phyloP scores from a whole-genome alignment of 768 basidiomycete genomes.

The Mrakia gelida region DNA sequence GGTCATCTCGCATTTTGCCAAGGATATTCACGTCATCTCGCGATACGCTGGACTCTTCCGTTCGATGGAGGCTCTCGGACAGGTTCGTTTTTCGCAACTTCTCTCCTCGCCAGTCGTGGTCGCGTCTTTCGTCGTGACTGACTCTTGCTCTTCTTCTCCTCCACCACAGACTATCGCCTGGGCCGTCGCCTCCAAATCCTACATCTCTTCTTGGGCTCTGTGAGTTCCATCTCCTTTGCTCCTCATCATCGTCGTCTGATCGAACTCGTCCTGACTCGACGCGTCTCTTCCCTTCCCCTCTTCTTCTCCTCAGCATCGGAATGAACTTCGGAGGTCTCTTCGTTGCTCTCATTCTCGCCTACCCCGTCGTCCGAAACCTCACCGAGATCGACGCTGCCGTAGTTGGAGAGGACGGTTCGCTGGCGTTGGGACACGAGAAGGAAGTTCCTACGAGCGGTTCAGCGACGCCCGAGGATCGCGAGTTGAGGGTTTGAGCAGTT shows the following conservation, averaged over 20 bases:
- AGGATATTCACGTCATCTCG: constrained; percentile 34
- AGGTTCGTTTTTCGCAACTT: neutral
- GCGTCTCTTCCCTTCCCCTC: neutral
- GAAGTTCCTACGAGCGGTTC: too few relatives aligned
- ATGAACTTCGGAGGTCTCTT: constrained; percentile 29
- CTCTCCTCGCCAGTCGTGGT: too few relatives aligned
- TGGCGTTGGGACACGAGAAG: too few relatives aligned
- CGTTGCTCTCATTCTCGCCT: constrained; percentile 18
- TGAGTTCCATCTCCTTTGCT: neutral
- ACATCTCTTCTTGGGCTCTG: constrained; percentile 16
- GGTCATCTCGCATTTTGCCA: constrained; percentile 38
- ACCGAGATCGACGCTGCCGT: constrained; percentile 7
- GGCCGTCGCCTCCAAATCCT: constrained; percentile 31
- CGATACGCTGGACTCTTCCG: constrained; percentile 38
- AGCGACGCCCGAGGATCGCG: too few relatives aligned
- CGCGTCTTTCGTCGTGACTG: too few relatives aligned
- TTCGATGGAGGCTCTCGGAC: constrained; percentile 39
- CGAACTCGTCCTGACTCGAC: neutral
- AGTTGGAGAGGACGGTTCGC: too few relatives aligned
- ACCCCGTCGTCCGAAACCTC: neutral
- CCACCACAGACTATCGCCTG: constrained; percentile 36
- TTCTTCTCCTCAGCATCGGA: constrained; percentile 4
- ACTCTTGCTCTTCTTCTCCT: too few relatives aligned
- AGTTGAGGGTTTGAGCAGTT: too few relatives aligned
- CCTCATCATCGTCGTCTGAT: neutral